These are phyloP conservation scores for Solanum pennellii DNA, from an alignment of 257 asterid genomes.

Conservation along the genomic window DNA sequence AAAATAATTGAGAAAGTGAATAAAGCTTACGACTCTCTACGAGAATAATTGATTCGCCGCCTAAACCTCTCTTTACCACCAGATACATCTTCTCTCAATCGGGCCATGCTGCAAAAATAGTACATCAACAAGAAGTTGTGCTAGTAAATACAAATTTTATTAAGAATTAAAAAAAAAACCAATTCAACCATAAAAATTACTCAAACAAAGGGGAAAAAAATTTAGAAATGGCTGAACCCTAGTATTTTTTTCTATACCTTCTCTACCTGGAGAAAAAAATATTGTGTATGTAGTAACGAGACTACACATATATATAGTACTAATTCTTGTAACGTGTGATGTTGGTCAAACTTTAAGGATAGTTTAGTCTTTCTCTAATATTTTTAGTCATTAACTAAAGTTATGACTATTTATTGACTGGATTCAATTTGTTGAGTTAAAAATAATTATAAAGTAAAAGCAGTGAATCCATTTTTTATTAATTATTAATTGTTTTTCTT, in stretches of 20 bases:
- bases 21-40: constrained; percentile 66
- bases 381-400: neutral
- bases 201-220: neutral
- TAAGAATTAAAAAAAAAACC: neutral
- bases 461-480: neutral
- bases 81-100: constrained; percentile 57
- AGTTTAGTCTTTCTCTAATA: neutral
- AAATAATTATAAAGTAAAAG: neutral
- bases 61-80: constrained; percentile 51
- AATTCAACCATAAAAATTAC: neutral
- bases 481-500: too few species aligned
- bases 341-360: neutral
- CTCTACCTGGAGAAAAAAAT: neutral
- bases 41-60: constrained; percentile 60
- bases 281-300: neutral
- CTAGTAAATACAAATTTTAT: neutral
- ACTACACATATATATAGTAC: neutral
- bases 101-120: constrained; percentile 54
- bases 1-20: neutral
- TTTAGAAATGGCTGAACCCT: neutral
- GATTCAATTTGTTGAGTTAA: neutral
- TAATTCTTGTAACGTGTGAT: neutral
- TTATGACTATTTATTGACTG: neutral
- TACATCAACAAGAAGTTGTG: constrained; percentile 5
- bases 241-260: neutral